Percentiles rank a stretch among this genome's conserved stretches.
Conservation (phyloP, 441 rosid species). For the Pelargonium australe region DNA sequence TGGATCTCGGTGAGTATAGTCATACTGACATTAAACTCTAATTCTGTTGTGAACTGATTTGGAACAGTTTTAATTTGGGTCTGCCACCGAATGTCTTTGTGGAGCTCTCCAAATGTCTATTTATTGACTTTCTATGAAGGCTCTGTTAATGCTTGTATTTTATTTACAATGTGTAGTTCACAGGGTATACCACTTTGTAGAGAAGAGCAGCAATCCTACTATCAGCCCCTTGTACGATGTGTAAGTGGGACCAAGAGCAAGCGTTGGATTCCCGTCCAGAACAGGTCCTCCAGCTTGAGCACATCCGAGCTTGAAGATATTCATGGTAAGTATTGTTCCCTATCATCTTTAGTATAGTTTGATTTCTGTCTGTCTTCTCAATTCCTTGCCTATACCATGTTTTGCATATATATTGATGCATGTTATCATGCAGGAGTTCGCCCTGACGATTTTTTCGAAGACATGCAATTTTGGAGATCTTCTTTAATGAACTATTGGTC, state of each 20-base stretch:
- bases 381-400: constrained; percentile 2
- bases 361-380: background rate
- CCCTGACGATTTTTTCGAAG: constrained; percentile 1
- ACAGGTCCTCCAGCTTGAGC: constrained; percentile 57
- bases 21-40: background rate
- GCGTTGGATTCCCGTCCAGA: constrained; percentile 84
- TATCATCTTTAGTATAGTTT: constrained; percentile 12
- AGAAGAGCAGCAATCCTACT: constrained; percentile 54
- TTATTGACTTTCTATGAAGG: background rate
- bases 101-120: background rate
- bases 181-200: constrained; percentile 60
- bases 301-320: constrained; percentile 47
- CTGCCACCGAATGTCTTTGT: background rate
- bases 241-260: constrained; percentile 70
- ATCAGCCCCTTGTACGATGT: constrained; percentile 76
- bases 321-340: constrained; percentile 71
- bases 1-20: constrained; percentile 55
- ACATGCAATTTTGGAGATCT: constrained; percentile 4
- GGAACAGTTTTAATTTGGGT: background rate
- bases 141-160: constrained; percentile 5
- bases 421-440: constrained; percentile 14
- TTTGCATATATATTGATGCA: constrained; percentile 20
- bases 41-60: constrained; percentile 8
- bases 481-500: constrained; percentile 1
- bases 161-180: constrained; percentile 36